Base-by-base conservation (phyloP, 2,329 filamentous ascomycete genomes). In the Aspergillus sp. region DNA sequence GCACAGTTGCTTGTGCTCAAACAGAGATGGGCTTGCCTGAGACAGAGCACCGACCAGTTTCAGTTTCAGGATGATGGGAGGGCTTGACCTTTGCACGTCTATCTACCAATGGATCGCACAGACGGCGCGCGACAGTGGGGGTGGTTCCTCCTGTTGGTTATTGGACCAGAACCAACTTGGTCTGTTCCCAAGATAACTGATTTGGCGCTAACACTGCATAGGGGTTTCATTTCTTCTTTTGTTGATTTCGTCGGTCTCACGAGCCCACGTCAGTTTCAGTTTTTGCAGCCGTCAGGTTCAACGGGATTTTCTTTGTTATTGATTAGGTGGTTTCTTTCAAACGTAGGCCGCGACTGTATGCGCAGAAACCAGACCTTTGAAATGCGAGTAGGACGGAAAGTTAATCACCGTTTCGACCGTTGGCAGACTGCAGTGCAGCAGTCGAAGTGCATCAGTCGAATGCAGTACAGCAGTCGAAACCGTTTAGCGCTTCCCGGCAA, bases 61-160 rank as follows among this genome's bases (percentile, higher is more conserved):
- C 63, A 65, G 37, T 65, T 64, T 64, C 63, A 65, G 37, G 52
- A 61, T 60, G 52, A 62, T 50, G 60, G 56, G 60, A 31, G 27
- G 27, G 33, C 54, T 56, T 56, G 40, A 51, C 39, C 41, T 51
- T 44, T 50, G 49, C 31, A 17, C 35, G 27, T 41, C 19, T 19
- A 37, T 41, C 19, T 19, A 37, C 51, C 59, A 61, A 52, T 53
- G 50, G 54, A 59, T 57, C 47, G 46, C 44, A 57, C 37, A 52
- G 52, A 44, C 48, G 47, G 55, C 44, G 50, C 37, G 33, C 23
- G 51, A 31, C 27, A 41, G 37, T 43, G 21, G 45, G 9, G 35
- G 35, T 23, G 41, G 14, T 33, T 27, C 40, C 35, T 31, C 17
- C 11, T 37, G 49, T 4, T 43, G 40, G n/a, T 57, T 35, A 60